Evolutionary conservation across 371 early-diverging fungal genomes (phyloP), one percentile per base, ranked within the genome.

Genomic region (Apophysomyces sp.): DNA sequence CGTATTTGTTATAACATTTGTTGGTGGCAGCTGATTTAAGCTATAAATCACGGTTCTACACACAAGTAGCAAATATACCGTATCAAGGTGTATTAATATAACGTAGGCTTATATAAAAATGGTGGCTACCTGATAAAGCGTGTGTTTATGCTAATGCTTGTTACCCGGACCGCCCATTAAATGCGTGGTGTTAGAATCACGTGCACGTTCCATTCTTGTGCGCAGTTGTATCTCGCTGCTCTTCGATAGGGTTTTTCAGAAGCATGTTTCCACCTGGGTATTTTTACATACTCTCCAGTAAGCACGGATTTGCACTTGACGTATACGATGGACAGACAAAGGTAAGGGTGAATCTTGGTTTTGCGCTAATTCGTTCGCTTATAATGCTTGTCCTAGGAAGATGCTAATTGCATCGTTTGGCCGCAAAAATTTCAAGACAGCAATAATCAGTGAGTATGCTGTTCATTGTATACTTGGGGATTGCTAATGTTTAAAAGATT

Each of bases 361-460:
- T 44, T 8, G 34, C 34, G 7, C 11, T 3, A 7, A 9, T 44
- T 9, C 21, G 18, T 18, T 5, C 4, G 49, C 24, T 44, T 21
- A 44, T 4, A 21, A 27, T 32, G 27, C 52, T 41, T 4, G 34
- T 27, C 15, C 24, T 54, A 80, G 80, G 70, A 73, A 56, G 77
- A 68, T 59, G 76, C 75, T 15, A 74, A 77, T 51, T 62, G 77
- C n/a, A 80, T 80, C 60, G 74, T 80, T 24, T 80, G 81, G 81
- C 78, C 81, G 34, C 81, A 80, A 58, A 80, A 80, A 44, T 80
- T 80, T 52, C 63, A 74, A 59, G 81, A 80, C 53, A 75, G 76
- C 26, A 78, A 80, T 31, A 80, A 77, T 57, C 81, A 80, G 81
- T 80, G 71, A 66, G 73, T 64, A 34, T 4, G 30, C 4, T 4